Conservation (phyloP, 75 land plant genomes). For the Cryptomeria japonica region DNA sequence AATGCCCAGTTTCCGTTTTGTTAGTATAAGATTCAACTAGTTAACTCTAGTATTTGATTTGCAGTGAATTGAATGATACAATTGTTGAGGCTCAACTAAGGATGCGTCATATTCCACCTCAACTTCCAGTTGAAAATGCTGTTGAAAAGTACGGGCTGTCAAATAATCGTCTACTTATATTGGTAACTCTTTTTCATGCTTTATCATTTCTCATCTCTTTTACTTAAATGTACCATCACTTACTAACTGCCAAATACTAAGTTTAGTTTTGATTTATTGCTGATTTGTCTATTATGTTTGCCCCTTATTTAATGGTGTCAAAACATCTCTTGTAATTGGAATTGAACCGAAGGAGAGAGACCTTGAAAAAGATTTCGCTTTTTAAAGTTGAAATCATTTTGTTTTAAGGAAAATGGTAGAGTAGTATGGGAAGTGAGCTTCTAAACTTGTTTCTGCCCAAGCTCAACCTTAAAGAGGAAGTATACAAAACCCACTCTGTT, state of each 20-base stretch:
- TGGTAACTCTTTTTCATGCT: conserved; percentile 20
- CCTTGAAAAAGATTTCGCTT: background rate
- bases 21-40: background rate
- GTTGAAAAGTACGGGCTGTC: conserved; percentile 30
- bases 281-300: background rate
- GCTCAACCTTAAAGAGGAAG: background rate
- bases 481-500: background rate
- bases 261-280: background rate
- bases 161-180: conserved; percentile 43
- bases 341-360: background rate
- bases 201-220: background rate
- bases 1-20: background rate
- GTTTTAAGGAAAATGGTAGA: background rate
- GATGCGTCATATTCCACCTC: conserved; percentile 46
- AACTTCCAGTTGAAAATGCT: conserved; percentile 36
- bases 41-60: conserved; percentile 5
- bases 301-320: background rate
- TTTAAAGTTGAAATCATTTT: background rate
- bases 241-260: background rate
- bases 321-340: background rate
- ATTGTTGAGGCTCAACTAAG: conserved; percentile 50
- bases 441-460: background rate
- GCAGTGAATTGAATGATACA: conserved; percentile 56
- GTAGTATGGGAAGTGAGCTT: background rate
- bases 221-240: background rate